A percentile compares a stretch with the other conserved stretches of the same genome.
Conservation (phyloP, 2,329 filamentous ascomycete species). For the Trichoderma guizhouense region DNA sequence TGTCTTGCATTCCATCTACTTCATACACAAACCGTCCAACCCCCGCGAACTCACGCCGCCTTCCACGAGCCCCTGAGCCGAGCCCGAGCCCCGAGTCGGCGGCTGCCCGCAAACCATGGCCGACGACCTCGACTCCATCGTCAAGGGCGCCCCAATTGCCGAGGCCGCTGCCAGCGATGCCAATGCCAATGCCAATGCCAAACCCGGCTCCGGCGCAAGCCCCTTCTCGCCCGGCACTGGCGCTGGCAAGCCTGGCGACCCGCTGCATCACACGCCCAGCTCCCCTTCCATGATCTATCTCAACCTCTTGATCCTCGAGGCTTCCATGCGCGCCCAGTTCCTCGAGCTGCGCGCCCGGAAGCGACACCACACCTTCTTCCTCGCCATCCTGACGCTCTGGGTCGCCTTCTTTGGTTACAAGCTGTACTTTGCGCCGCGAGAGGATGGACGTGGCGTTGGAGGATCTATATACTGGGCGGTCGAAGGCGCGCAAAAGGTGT, state of each 20-base stretch:
- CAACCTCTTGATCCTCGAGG: constrained; percentile 95
- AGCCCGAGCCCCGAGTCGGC: constrained; percentile 3
- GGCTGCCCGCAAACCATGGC: constrained; percentile 46
- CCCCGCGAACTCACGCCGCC: not conserved
- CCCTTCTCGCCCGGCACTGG: constrained; percentile 42
- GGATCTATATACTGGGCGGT: constrained; percentile 96
- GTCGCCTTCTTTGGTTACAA: constrained; percentile 81
- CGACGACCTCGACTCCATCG: constrained; percentile 76
- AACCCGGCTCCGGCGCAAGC: constrained; percentile 39
- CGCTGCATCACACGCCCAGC: constrained; percentile 77
- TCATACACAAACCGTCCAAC: not conserved
- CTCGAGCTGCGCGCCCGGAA: constrained; percentile 83
- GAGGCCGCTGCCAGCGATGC: constrained; percentile 45
- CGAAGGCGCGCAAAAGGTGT: constrained; percentile 85
- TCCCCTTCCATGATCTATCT: constrained; percentile 96
- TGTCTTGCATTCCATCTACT: not conserved
- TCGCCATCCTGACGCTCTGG: constrained; percentile 77
- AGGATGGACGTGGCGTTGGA: constrained; percentile 86
- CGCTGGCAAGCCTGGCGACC: constrained; percentile 57
- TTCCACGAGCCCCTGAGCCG: not conserved
- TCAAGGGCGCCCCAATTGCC: constrained; percentile 80
- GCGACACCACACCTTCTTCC: constrained; percentile 89
- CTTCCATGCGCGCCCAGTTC: constrained; percentile 88
- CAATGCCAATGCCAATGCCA: constrained; percentile 51
- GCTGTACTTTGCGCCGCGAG: constrained; percentile 90